Conservation (phyloP, 108 stramenopile species). For the Ochromonas danica region DNA sequence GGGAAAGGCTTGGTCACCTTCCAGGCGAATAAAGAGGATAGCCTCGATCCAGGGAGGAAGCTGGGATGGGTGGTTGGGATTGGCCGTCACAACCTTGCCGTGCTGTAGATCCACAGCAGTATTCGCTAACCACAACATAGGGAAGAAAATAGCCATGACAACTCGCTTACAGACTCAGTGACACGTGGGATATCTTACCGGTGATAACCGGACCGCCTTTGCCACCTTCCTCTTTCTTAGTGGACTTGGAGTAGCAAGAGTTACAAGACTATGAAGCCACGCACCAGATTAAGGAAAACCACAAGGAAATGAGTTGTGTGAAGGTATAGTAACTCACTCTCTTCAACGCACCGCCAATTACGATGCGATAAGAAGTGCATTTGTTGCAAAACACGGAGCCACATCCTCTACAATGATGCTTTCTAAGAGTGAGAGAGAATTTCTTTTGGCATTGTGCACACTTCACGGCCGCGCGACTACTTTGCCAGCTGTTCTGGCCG, state of each 20-base stretch:
- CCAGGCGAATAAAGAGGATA: background rate
- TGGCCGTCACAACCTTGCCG: background rate
- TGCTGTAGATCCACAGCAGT: background rate
- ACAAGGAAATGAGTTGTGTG: background rate
- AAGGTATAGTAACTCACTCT: background rate
- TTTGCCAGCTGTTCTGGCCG: background rate
- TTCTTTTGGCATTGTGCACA: background rate
- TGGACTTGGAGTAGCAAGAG: background rate
- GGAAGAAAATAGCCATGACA: background rate
- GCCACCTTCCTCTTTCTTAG: background rate
- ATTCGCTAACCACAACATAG: background rate
- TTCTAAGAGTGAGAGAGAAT: background rate
- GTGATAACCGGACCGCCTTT: too few relatives aligned
- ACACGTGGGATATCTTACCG: background rate
- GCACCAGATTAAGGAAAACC: background rate
- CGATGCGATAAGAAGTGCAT: background rate
- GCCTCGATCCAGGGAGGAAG: background rate
- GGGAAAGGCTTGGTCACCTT: background rate
- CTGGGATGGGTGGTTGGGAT: background rate
- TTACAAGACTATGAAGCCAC: background rate
- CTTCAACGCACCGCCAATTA: background rate
- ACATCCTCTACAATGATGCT: conserved; percentile 17
- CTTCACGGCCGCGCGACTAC: background rate
- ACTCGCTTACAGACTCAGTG: background rate
- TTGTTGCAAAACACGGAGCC: background rate